Evolutionary conservation across 2,329 filamentous ascomycete genomes (phyloP), one percentile per base, ranked within the genome.

Genomic region (Sarocladium kiliense): DNA sequence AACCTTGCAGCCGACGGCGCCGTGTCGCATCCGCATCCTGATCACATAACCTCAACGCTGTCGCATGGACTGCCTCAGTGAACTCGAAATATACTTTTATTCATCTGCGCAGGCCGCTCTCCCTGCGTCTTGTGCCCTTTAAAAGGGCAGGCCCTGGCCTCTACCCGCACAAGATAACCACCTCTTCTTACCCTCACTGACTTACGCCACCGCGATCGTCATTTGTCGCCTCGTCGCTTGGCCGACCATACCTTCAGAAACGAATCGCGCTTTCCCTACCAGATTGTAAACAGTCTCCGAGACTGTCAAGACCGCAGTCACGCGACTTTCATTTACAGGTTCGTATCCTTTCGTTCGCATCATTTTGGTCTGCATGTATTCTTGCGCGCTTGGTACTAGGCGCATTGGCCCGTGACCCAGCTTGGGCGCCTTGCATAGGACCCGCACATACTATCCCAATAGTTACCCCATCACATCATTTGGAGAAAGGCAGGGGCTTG

Each of bases 381-480:
- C 12, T 16, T 18, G n/a, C 27, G 44, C 26, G 19, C 30, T 23
- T 34, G 18, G 47, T 19, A 51, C 47, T 51, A 51, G 47, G 30
- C 47, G 47, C 47, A 51, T 51, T 51, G 47, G 47, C 47, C 47
- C 47, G 19, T 51, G 27, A 51, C 47, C 47, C 26, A 51, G 27
- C 47, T 34, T 51, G 26, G 47, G 47, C 30, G 47, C n/a, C 47
- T 47, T 51, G 47, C 47, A 51, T 51, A 14, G 19, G 47, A 51
- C 47, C 47, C 47, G 47, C 47, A 32, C 47, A 36, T 34, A 51
- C 47, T 51, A 51, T 51, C 47, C 47, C 47, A 34, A 51, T 51
- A 51, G 27, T 51, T 51, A 51, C 47, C 47, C 47, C 47, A 23
- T 51, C 47, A 34, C 47, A 34, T 51, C 47, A 51, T 36, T 51